A percentile compares a stretch with the other conserved stretches of the same genome.
Evolutionary conservation across 352 stramenopile genomes (phyloP).

Genomic region (Globisporangium nagaii): DNA sequence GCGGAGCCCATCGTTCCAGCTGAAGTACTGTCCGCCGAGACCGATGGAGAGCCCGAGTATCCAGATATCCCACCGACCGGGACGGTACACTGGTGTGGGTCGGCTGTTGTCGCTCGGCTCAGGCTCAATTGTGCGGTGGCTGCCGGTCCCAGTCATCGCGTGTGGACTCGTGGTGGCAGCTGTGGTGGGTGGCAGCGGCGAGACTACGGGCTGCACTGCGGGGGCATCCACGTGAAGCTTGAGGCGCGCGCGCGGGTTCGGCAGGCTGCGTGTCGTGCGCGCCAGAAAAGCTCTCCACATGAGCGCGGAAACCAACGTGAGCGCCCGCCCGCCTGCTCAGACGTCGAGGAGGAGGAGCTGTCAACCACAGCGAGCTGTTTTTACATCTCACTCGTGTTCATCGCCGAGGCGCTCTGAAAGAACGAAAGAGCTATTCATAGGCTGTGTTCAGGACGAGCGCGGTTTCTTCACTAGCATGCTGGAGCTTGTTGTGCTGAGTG

Average conservation of each 20-base stretch:
- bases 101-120: slow-evolving; percentile 96
- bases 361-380: no score
- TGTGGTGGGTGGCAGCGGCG: neutral
- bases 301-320: slow-evolving; percentile 2
- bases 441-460: no score
- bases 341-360: neutral
- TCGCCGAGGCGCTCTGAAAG: no score
- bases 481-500: no score
- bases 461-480: no score
- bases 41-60: slow-evolving; percentile 27
- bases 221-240: slow-evolving; percentile 9
- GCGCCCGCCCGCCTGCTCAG: neutral
- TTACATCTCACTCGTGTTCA: no score
- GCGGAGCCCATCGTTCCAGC: slow-evolving; percentile 25
- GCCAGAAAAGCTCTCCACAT: slow-evolving; percentile 1
- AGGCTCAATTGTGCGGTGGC: slow-evolving; percentile 87
- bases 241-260: slow-evolving; percentile 6
- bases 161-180: neutral
- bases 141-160: neutral
- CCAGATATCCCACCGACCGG: slow-evolving; percentile 76
- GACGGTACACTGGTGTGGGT: slow-evolving; percentile 91
- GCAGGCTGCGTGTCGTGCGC: neutral
- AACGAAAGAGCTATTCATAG: no score
- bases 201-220: neutral
- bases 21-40: slow-evolving; percentile 31